phyloP scores from a whole-genome alignment of 2,329 filamentous ascomycete species.

The Arthrinium phaeospermum region DNA sequence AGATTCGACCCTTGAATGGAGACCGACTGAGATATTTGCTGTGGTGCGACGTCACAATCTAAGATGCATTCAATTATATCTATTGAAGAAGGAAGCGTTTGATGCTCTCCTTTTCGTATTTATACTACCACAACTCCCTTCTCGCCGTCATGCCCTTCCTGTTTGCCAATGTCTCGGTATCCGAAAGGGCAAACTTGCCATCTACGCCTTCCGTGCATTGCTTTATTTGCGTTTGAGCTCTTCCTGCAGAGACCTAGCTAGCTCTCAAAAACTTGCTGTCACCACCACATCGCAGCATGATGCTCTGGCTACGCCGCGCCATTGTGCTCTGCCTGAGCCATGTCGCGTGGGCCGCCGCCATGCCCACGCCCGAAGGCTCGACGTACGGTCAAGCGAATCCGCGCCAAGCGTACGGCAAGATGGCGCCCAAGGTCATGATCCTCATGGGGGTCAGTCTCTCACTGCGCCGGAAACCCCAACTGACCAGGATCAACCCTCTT shows the following conservation, averaged over 20 bases:
- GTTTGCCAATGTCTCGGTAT: background rate
- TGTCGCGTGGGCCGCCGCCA: background rate
- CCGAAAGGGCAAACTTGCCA: background rate
- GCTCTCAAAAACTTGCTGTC: background rate
- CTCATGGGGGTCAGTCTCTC: constrained; percentile 56
- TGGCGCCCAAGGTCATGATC: constrained; percentile 66
- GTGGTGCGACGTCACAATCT: background rate
- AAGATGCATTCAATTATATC: background rate
- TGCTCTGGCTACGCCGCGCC: background rate
- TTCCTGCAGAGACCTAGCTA: background rate
- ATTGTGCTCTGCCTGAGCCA: background rate
- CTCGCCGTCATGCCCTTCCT: background rate
- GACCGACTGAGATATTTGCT: background rate
- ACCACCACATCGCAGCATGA: background rate
- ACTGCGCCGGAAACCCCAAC: background rate
- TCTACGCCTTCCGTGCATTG: no score
- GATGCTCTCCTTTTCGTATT: background rate
- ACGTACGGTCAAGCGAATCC: background rate
- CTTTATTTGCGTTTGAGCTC: background rate
- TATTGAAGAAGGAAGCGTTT: background rate
- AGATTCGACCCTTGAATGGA: background rate
- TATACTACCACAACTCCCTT: background rate
- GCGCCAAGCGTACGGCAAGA: constrained; percentile 28
- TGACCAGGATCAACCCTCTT: background rate
- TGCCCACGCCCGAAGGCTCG: background rate